Conservation (phyloP, 768 basidiomycete genomes). For the Rhizopogon vinicolor region DNA sequence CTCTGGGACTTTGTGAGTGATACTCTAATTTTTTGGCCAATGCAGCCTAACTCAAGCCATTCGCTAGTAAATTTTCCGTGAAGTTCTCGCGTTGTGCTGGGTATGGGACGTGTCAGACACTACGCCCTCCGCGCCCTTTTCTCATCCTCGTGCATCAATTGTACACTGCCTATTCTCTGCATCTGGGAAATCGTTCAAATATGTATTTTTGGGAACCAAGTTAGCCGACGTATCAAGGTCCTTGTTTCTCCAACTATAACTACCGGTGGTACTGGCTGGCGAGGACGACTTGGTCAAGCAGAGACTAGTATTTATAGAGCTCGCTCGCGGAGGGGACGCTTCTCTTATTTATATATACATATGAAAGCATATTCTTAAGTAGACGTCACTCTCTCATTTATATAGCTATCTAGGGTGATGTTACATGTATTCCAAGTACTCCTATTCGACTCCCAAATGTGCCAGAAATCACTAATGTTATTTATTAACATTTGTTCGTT, state of each 20-base stretch:
- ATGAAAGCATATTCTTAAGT: neutral
- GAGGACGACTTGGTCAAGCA: conserved; percentile 7
- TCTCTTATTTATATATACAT: conserved; percentile 7
- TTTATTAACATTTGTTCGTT: neutral
- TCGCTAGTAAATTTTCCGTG: conserved; percentile 17
- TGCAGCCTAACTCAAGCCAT: neutral
- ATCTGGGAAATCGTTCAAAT: neutral
- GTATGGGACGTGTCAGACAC: conserved; percentile 3
- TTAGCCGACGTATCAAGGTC: conserved; percentile 5
- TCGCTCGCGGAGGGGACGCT: conserved; percentile 5
- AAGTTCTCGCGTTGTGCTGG: conserved; percentile 5
- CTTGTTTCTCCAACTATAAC: conserved; percentile 1
- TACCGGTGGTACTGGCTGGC: conserved; percentile 1
- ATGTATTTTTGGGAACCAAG: conserved; percentile 1
- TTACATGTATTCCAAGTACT: neutral
- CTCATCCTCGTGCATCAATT: conserved; percentile 3
- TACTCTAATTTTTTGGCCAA: conserved; percentile 2
- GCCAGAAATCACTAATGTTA: neutral
- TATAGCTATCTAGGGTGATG: neutral
- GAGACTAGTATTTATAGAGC: conserved; percentile 10
- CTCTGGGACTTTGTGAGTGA: conserved; percentile 61
- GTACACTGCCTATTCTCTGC: conserved; percentile 3
- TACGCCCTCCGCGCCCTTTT: conserved; percentile 1
- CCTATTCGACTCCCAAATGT: neutral
- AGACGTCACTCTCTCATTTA: neutral